phyloP scores from a whole-genome alignment of 306 rosid species.

The Pterocarpus santalinus region DNA sequence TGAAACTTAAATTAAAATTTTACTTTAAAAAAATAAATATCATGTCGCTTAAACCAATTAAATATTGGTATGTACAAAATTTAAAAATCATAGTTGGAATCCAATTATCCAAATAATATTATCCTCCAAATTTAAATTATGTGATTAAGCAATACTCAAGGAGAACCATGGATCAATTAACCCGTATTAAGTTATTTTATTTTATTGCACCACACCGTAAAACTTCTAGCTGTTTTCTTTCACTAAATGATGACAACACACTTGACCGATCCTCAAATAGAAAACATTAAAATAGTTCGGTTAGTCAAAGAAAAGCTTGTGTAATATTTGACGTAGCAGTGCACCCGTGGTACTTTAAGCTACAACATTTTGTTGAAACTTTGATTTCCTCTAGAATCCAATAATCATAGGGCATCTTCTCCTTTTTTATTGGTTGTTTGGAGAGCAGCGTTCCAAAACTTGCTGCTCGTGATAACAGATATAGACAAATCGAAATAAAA shows the following conservation, averaged over 20 bases:
- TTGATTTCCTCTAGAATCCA: conserved; percentile 16
- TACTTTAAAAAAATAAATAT: no score
- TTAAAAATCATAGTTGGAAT: not conserved
- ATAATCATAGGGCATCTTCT: not conserved
- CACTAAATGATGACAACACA: conserved; percentile 26
- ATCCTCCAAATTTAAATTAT: not conserved
- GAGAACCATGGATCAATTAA: not conserved
- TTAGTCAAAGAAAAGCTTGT: conserved; percentile 41
- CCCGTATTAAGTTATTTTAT: not conserved
- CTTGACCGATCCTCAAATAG: conserved; percentile 15
- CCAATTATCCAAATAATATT: not conserved
- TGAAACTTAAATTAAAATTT: no score
- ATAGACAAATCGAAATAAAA: not conserved
- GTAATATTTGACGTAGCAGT: not conserved
- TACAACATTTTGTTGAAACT: conserved; percentile 6
- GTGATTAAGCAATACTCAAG: not conserved
- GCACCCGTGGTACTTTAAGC: not conserved
- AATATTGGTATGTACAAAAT: no score
- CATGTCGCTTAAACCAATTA: no score
- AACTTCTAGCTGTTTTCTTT: conserved; percentile 18
- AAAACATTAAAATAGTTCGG: conserved; percentile 6
- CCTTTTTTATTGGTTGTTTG: not conserved
- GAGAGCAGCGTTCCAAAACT: not conserved
- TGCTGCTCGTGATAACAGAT: not conserved
- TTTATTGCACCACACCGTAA: not conserved